A percentile compares a stretch with the other conserved stretches of the same genome.
These are phyloP conservation scores for Puccinia polysora DNA, from an alignment of 1,284 basidiomycete species.

Conservation along the genomic window DNA sequence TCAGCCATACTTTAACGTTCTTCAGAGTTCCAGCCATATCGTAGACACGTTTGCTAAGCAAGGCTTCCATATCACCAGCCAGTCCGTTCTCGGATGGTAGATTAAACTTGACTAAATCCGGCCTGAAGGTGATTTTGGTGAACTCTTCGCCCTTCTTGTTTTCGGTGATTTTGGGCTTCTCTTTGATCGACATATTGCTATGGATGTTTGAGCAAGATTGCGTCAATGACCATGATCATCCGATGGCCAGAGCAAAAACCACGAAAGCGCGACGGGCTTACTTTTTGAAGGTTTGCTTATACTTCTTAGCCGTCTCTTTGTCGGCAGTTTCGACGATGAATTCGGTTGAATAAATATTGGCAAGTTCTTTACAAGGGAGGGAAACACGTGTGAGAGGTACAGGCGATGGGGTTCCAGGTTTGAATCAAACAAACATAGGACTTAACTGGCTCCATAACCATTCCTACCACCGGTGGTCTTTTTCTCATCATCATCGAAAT, in stretches of 20 bases:
- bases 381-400: background rate
- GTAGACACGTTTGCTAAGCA: slow-evolving; percentile 91
- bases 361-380: slow-evolving; percentile 60
- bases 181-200: slow-evolving; percentile 7
- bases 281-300: slow-evolving; percentile 87
- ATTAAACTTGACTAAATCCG: slow-evolving; percentile 84
- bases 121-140: slow-evolving; percentile 91
- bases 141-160: slow-evolving; percentile 81
- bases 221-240: background rate
- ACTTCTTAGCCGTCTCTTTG: slow-evolving; percentile 79
- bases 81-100: slow-evolving; percentile 67
- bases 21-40: slow-evolving; percentile 94
- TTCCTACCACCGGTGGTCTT: slow-evolving; percentile 90
- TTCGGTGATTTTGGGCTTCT: slow-evolving; percentile 67
- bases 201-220: background rate
- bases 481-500: slow-evolving; percentile 99
- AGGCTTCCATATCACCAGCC: slow-evolving; percentile 82
- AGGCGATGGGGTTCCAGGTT: background rate
- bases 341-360: slow-evolving; percentile 96
- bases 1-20: slow-evolving; percentile 87
- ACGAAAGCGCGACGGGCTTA: slow-evolving; percentile 66
- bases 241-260: background rate
- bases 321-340: slow-evolving; percentile 96
- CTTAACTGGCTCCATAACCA: slow-evolving; percentile 84
- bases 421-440: background rate